Conservation (phyloP, 1,284 basidiomycete species). For the Schizophyllum amplum region DNA sequence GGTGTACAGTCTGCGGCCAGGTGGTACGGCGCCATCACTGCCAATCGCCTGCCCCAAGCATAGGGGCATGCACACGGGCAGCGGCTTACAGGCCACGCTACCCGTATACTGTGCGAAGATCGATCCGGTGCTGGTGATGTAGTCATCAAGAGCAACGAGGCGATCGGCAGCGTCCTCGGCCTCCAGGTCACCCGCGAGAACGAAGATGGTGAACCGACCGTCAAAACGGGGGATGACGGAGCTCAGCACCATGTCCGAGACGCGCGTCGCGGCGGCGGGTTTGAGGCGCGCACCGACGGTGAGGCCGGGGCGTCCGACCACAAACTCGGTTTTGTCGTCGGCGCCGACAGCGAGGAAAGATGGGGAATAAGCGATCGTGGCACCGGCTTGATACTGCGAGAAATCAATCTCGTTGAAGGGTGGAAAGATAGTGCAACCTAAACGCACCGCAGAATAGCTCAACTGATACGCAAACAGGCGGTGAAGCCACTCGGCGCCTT, state of each 20-base stretch:
- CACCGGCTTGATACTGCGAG: background rate
- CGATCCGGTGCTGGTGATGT: background rate
- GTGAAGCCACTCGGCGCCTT: background rate
- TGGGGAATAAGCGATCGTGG: background rate
- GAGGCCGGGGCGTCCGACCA: background rate
- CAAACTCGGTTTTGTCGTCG: background rate
- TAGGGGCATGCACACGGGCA: background rate
- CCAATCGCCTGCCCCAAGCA: background rate
- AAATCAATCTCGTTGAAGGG: too few species aligned
- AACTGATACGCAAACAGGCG: background rate
- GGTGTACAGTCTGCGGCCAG: slow-evolving; percentile 3
- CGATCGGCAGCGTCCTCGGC: background rate
- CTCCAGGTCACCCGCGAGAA: background rate
- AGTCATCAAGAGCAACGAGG: background rate
- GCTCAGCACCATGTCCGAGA: background rate
- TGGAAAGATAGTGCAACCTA: too few species aligned
- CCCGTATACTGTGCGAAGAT: background rate
- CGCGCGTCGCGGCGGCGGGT: background rate
- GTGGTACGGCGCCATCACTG: background rate
- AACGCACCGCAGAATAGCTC: background rate
- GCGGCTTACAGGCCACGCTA: background rate
- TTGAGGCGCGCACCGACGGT: background rate
- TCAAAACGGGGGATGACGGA: background rate
- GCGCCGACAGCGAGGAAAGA: background rate
- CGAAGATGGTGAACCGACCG: background rate